Conservation (phyloP, 495 filamentous ascomycete genomes). For the Penicillium lagena region DNA sequence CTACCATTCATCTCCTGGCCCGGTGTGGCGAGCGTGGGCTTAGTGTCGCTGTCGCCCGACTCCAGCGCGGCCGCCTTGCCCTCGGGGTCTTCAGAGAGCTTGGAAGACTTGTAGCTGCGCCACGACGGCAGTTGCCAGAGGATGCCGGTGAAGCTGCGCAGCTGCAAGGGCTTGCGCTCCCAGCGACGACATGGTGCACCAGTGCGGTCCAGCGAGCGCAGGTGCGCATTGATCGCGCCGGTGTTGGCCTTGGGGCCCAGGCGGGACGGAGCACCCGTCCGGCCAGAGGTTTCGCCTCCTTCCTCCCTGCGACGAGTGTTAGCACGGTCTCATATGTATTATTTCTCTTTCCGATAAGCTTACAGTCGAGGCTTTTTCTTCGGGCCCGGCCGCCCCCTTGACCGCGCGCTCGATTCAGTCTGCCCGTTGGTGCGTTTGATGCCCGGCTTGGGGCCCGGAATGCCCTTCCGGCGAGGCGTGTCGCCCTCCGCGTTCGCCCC, state of each 20-base stretch:
- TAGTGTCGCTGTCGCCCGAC: conserved; percentile 66
- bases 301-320: conserved; percentile 45
- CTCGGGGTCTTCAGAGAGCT: conserved; percentile 25
- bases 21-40: conserved; percentile 66
- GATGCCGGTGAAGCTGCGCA: conserved; percentile 92
- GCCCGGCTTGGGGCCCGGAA: conserved; percentile 50
- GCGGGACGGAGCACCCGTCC: conserved; percentile 48
- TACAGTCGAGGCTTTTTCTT: conserved; percentile 95
- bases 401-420: conserved; percentile 54
- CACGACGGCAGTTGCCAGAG: conserved; percentile 79
- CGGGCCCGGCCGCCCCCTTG: conserved; percentile 79
- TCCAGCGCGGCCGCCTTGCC: conserved; percentile 30
- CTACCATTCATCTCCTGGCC: conserved; percentile 44
- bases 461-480: conserved; percentile 47
- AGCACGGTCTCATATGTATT: conserved; percentile 12
- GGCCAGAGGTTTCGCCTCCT: conserved; percentile 42
- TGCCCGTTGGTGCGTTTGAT: conserved; percentile 55
- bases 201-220: conserved; percentile 85
- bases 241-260: conserved; percentile 97
- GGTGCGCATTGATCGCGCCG: conserved; percentile 93
- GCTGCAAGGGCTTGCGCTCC: conserved; percentile 69
- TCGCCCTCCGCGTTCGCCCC: conserved; percentile 47
- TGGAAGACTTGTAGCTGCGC: conserved; percentile 59
- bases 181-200: conserved; percentile 90
- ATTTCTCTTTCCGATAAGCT: not conserved